A percentile compares a stretch with the other conserved stretches of the same genome.
Conservation (phyloP, 2,329 filamentous ascomycete genomes). For the Penicillium aurantiogriseum region DNA sequence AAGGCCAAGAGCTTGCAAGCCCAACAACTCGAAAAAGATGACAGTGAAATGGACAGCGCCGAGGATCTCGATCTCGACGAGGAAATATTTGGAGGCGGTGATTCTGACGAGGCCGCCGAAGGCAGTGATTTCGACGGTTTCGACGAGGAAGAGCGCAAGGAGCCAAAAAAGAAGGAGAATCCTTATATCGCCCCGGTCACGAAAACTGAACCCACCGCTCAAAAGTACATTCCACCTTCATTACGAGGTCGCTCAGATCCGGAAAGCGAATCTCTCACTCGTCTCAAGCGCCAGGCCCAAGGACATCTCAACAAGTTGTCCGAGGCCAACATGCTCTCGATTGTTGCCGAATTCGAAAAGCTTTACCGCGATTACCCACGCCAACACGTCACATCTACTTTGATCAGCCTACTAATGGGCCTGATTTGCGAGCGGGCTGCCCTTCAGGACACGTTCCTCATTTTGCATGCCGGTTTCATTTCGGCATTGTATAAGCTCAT, state of each 20-base stretch:
- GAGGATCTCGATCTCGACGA: slow-evolving; percentile 18
- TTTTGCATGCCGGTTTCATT: slow-evolving; percentile 85
- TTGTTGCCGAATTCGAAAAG: slow-evolving; percentile 76
- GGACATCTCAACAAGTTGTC: slow-evolving; percentile 91
- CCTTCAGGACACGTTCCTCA: slow-evolving; percentile 83
- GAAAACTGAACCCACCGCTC: slow-evolving; percentile 50
- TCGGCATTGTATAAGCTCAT: slow-evolving; percentile 83
- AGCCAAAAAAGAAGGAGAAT: slow-evolving; percentile 66
- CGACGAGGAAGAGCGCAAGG: slow-evolving; percentile 43
- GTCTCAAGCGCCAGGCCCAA: slow-evolving; percentile 76
- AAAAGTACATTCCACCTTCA: slow-evolving; percentile 84
- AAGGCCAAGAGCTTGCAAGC: slow-evolving; percentile 46
- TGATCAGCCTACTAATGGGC: slow-evolving; percentile 75
- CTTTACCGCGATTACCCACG: slow-evolving; percentile 81
- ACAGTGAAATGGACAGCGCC: slow-evolving; percentile 18
- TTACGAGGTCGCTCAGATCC: slow-evolving; percentile 63
- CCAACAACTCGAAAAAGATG: slow-evolving; percentile 9
- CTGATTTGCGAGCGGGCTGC: slow-evolving; percentile 75
- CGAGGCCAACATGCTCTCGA: slow-evolving; percentile 82
- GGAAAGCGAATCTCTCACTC: slow-evolving; percentile 64
- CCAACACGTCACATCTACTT: slow-evolving; percentile 79
- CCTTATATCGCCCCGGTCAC: slow-evolving; percentile 76
- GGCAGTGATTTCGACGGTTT: slow-evolving; percentile 39
- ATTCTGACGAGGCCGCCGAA: slow-evolving; percentile 34
- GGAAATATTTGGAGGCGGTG: slow-evolving; percentile 28